phyloP scores from a whole-genome alignment of 352 stramenopile species.

The Globisporangium middletonii region DNA sequence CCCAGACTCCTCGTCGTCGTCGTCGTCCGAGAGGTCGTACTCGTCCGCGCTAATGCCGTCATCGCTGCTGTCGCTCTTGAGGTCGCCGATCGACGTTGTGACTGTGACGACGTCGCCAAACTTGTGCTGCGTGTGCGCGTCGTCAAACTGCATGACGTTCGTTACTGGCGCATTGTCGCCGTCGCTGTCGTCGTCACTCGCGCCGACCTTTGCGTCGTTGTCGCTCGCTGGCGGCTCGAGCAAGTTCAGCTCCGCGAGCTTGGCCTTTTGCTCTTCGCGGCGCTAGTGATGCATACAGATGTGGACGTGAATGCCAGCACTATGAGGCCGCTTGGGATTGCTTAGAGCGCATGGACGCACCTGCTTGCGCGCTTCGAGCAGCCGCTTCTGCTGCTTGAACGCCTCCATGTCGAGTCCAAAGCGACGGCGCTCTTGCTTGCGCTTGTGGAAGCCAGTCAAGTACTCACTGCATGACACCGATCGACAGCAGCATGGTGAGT shows the following conservation, averaged over 20 bases:
- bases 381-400: conserved; percentile 83
- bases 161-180: conserved; percentile 26
- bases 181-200: conserved; percentile 18
- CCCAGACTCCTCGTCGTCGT: conserved; percentile 17
- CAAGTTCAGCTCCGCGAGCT: conserved; percentile 54
- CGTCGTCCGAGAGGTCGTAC: conserved; percentile 41
- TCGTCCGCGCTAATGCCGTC: conserved; percentile 61
- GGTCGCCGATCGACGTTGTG: conserved; percentile 71
- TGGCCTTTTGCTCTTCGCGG: conserved; percentile 73
- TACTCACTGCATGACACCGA: conserved; percentile 43
- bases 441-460: conserved; percentile 83
- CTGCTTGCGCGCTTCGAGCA: conserved; percentile 78
- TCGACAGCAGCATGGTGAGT: background rate
- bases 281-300: conserved; percentile 17
- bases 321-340: too few species aligned
- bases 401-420: conserved; percentile 87
- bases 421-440: conserved; percentile 80
- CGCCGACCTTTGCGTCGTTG: conserved; percentile 34
- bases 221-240: conserved; percentile 16
- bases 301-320: background rate
- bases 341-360: conserved; percentile 8
- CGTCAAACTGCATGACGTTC: conserved; percentile 72
- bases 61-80: conserved; percentile 73
- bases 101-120: conserved; percentile 86
- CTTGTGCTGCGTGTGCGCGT: conserved; percentile 79